Conservation (phyloP, 2,329 filamentous ascomycete genomes). For the Alternaria dauci region DNA sequence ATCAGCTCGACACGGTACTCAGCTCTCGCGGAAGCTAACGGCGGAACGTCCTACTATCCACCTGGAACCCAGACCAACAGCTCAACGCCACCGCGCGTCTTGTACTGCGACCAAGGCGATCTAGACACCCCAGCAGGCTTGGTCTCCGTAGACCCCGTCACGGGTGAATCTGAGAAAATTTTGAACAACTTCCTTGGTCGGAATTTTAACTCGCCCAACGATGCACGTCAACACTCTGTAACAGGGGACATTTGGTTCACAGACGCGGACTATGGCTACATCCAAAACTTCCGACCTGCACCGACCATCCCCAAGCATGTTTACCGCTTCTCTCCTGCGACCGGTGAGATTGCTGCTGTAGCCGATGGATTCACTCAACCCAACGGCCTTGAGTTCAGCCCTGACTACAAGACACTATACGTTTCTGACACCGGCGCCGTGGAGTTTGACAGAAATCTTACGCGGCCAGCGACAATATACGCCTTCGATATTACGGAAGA, state of each 20-base stretch:
- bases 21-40: slow-evolving; percentile 51
- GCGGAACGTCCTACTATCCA: slow-evolving; percentile 47
- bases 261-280: slow-evolving; percentile 52
- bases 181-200: slow-evolving; percentile 59
- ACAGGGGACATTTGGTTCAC: slow-evolving; percentile 62
- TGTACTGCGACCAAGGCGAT: slow-evolving; percentile 50
- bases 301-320: slow-evolving; percentile 47
- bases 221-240: slow-evolving; percentile 53
- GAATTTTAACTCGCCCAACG: slow-evolving; percentile 57
- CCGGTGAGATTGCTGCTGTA: slow-evolving; percentile 53
- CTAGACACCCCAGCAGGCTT: slow-evolving; percentile 54
- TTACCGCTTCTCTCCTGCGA: slow-evolving; percentile 56
- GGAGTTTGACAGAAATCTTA: slow-evolving; percentile 43
- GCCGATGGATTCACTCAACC: slow-evolving; percentile 54
- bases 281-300: slow-evolving; percentile 42
- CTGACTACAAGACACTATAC: slow-evolving; percentile 56
- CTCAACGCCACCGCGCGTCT: slow-evolving; percentile 35
- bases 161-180: slow-evolving; percentile 52
- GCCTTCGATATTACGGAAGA: slow-evolving; percentile 53
- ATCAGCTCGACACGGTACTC: slow-evolving; percentile 51
- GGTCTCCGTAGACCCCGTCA: slow-evolving; percentile 56
- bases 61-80: slow-evolving; percentile 35
- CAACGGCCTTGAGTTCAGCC: slow-evolving; percentile 58
- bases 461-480: slow-evolving; percentile 54
- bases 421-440: slow-evolving; percentile 59